Evolutionary conservation across 2,329 filamentous ascomycete species (phyloP), one percentile per base, ranked within the genome.

Genomic region (Epicoccum nigrum): DNA sequence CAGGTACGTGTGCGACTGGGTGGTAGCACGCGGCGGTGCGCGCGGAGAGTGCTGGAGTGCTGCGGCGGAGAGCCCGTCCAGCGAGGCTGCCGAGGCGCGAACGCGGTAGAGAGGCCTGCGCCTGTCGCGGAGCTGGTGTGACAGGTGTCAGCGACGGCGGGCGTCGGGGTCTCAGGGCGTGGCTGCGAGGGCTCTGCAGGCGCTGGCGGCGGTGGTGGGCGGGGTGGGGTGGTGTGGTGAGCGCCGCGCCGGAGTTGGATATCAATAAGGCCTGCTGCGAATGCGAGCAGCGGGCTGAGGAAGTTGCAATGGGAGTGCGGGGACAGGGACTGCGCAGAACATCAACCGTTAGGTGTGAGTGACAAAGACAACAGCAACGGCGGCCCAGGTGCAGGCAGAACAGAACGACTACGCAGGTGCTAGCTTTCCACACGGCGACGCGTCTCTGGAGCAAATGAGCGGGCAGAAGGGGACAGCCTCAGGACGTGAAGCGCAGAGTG

Each of bases 371-470:
- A n/a, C n/a, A n/a, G n/a, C n/a, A n/a, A n/a, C n/a, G n/a, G n/a
- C n/a, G n/a, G n/a, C n/a, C n/a, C n/a, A n/a, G n/a, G n/a, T n/a
- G n/a, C n/a, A n/a, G 28, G 35, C 58, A 57, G 55, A 55, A 55
- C 27, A 31, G 37, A 21, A 45, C 16, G 58, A 31, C 54, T 31
- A 45, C 39, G 43, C 49, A 37, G 44, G 44, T 42, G 58, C 60
- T 57, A 58, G 63, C 67, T 69, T 69, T 65, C 67, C 67, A 65
- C 59, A 64, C 52, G 49, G 50, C 42, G 51, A 43, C 45, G 49
- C 56, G 60, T 52, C 46, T 51, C 40, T 40, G 48, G 43, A 38
- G 44, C 44, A 44, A 44, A 44, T 48, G 30, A 44, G 44, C 49
- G 39, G 50, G 50, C 32, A 34, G 27, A 16, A 44, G 50, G 30